Percentiles rank a stretch among this genome's conserved stretches.
Conservation (phyloP, 495 filamentous ascomycete species). For the Lepraria neglecta region DNA sequence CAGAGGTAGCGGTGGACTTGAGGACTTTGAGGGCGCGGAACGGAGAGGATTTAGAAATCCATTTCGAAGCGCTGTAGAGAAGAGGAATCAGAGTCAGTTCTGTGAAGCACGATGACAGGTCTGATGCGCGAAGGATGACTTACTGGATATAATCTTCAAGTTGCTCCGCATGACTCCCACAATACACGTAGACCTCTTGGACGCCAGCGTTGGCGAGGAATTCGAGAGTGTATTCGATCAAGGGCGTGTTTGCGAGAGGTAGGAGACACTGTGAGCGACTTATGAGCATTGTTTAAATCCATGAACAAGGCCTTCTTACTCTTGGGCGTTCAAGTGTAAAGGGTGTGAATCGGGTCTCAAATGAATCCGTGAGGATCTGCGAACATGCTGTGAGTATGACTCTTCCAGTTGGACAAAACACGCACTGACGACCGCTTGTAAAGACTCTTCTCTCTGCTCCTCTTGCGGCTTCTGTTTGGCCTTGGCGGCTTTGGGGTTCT, state of each 20-base stretch:
- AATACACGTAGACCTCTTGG: slow-evolving; percentile 86
- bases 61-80: slow-evolving; percentile 55
- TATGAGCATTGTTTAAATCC: slow-evolving; percentile 23
- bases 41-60: slow-evolving; percentile 64
- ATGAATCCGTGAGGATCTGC: slow-evolving; percentile 83
- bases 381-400: slow-evolving; percentile 25
- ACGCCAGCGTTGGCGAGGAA: slow-evolving; percentile 92
- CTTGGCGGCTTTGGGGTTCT: slow-evolving; percentile 47
- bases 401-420: slow-evolving; percentile 2
- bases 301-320: slow-evolving; percentile 41
- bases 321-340: slow-evolving; percentile 85
- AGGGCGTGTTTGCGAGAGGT: slow-evolving; percentile 83
- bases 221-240: slow-evolving; percentile 97
- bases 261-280: slow-evolving; percentile 63
- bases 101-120: not conserved
- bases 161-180: slow-evolving; percentile 80
- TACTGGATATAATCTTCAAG: slow-evolving; percentile 79
- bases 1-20: slow-evolving; percentile 76
- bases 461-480: slow-evolving; percentile 57
- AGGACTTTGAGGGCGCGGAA: slow-evolving; percentile 80
- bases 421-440: slow-evolving; percentile 78
- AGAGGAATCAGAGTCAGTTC: not conserved
- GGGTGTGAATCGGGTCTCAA: slow-evolving; percentile 82
- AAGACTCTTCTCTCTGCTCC: slow-evolving; percentile 70
- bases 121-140: slow-evolving; percentile 4